Conservation (phyloP, 140 eudicot genomes). For the Cichorium intybus region DNA sequence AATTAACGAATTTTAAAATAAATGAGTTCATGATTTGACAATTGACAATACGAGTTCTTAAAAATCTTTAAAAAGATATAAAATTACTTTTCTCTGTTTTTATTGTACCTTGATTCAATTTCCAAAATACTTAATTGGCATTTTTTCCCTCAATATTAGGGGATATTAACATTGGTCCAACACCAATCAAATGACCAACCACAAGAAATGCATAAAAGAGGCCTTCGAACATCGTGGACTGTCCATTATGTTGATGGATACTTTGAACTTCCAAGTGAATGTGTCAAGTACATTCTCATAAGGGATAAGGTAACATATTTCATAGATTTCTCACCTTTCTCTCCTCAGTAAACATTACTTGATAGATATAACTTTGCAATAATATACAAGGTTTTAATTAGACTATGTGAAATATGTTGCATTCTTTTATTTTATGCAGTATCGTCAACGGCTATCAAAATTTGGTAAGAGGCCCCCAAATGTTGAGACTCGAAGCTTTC, state of each 20-base stretch:
- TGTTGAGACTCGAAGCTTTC: conserved; percentile 11
- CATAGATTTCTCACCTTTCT: background rate
- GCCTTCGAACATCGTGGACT: conserved; percentile 42
- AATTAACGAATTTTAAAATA: no score
- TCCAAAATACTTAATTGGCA: background rate
- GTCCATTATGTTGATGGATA: conserved; percentile 29
- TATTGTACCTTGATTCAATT: background rate
- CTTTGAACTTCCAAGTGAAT: conserved; percentile 38
- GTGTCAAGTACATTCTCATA: conserved; percentile 32
- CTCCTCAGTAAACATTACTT: no score
- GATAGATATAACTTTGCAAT: no score
- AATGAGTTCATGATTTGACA: background rate
- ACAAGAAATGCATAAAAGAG: conserved; percentile 24
- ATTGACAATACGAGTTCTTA: no score
- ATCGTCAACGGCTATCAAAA: conserved; percentile 27
- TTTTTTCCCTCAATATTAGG: conserved; percentile 16
- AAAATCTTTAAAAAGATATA: background rate
- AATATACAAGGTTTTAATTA: no score
- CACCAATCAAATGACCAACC: conserved; percentile 16
- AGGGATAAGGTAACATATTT: conserved; percentile 30
- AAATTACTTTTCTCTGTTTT: background rate
- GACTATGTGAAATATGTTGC: no score
- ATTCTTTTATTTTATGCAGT: conserved; percentile 16
- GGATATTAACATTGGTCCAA: conserved; percentile 36
- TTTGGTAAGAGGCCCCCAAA: conserved; percentile 23